Base-by-base conservation (phyloP, 345 rosid genomes). In the Dovyalis caffra region DNA sequence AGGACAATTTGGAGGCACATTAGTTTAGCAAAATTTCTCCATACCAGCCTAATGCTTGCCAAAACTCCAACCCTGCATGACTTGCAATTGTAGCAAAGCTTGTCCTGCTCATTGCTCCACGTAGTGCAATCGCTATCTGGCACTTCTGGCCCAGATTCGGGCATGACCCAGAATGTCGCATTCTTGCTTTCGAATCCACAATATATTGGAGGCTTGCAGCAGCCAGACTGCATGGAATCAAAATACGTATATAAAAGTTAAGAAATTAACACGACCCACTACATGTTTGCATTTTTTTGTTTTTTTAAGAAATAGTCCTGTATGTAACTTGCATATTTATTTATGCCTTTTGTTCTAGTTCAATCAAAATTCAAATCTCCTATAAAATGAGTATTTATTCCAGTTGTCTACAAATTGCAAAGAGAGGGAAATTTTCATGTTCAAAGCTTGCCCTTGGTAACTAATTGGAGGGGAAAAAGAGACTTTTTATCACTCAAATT, bases 1-100 rank as follows among this genome's bases (percentile, higher is more conserved):
- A 74, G 26, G 35, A 35, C 47, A 53, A 66, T 66, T n/a, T 74
- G 72, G 67, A 74, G 28, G 57, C 21, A 47, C 21, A 66, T 71
- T 25, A 74, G 53, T 18, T 74, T 33, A 4, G 78, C 66, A 9
- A 79, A 65, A 0, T 43, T 11, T 51, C 32, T 70, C 82, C 71
- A 70, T 5, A 33, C 23, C 6, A 6, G 5, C 26, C 33, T 79
- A 26, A 70, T 69, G 29, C 26, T 64, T n/a, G 57, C 61, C 9
- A 79, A 1, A 23, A 80, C 71, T 15, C 73, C 79, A 3, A 21
- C 68, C 62, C 68, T 75, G 68, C 78, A 75, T 9, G 73, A 66
- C 33, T 68, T 45, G 78, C 78, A 75, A 56, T 68, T 61, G 62
- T 68, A 75, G 68, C 78, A 75, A 5, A 76, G 68, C 33, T 38